These are phyloP conservation scores for Aspergillus sclerotioniger DNA, from an alignment of 495 filamentous ascomycete genomes.

Conservation along the genomic window DNA sequence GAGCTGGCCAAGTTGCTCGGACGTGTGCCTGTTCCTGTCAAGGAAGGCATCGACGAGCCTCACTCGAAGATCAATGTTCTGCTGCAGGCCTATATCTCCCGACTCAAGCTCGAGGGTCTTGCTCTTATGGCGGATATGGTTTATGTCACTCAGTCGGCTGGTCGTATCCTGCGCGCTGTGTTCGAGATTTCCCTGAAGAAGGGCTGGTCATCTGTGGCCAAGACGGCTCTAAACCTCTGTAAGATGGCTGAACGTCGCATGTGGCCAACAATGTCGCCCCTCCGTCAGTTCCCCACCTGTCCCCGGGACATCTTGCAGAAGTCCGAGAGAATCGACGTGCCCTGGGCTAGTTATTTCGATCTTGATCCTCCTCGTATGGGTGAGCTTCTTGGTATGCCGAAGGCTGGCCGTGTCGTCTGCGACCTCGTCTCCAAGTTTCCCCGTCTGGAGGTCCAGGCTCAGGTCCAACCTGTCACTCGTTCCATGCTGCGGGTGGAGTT, in stretches of 20 bases:
- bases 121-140: constrained; percentile 98
- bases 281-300: constrained; percentile 84
- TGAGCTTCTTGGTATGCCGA: constrained; percentile 88
- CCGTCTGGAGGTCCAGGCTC: constrained; percentile 83
- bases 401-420: constrained; percentile 82
- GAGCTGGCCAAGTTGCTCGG: constrained; percentile 90
- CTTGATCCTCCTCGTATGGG: constrained; percentile 96
- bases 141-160: constrained; percentile 96
- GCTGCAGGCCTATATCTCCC: constrained; percentile 93
- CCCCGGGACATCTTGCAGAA: constrained; percentile 84
- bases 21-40: constrained; percentile 91
- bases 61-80: constrained; percentile 99
- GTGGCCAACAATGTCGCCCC: constrained; percentile 98
- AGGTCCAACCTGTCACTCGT: constrained; percentile 90
- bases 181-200: constrained; percentile 97
- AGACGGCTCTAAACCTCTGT: constrained; percentile 88
- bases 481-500: constrained; percentile 95
- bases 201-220: constrained; percentile 92
- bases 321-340: constrained; percentile 90
- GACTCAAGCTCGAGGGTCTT: constrained; percentile 88
- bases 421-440: constrained; percentile 89
- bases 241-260: constrained; percentile 99
- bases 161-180: constrained; percentile 90
- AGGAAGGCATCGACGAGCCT: constrained; percentile 95
- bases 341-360: constrained; percentile 91